Evolutionary conservation across 345 rosid species (phyloP).

Genomic region (Leavenworthia alabamica): DNA sequence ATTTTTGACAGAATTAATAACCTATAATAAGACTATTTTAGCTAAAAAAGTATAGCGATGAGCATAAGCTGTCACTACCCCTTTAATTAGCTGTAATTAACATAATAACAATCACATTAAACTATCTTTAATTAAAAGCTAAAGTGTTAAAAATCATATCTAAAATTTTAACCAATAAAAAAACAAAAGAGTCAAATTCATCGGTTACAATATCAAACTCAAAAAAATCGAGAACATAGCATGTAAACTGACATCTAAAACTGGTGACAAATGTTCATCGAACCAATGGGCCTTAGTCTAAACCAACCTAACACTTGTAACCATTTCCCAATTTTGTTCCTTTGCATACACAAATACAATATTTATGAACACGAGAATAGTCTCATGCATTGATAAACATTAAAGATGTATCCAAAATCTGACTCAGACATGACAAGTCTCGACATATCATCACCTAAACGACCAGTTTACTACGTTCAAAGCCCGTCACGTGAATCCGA

Average conservation of each 20-base stretch:
- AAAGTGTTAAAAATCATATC: not conserved
- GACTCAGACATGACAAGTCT: constrained; percentile 69
- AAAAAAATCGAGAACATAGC: not conserved
- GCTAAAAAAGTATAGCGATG: not conserved
- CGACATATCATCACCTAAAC: constrained; percentile 71
- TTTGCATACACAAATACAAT: constrained; percentile 17
- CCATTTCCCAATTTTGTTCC: constrained; percentile 17
- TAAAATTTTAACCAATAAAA: not conserved
- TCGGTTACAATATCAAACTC: constrained; percentile 16
- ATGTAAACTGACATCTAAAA: constrained; percentile 8
- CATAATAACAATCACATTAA: not conserved
- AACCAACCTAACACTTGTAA: constrained; percentile 10
- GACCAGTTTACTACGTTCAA: constrained; percentile 59
- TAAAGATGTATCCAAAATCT: constrained; percentile 48
- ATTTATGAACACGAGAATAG: constrained; percentile 20
- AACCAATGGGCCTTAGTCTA: constrained; percentile 4
- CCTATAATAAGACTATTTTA: not conserved
- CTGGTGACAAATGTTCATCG: constrained; percentile 20
- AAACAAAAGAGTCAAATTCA: not conserved
- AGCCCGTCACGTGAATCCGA: constrained; percentile 87
- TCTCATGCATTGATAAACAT: not conserved
- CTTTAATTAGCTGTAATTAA: not conserved
- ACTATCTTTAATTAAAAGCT: not conserved
- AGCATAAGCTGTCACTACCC: not conserved
- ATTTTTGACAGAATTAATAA: not conserved